These are phyloP conservation scores for Syncephalastrum contaminatum DNA, from an alignment of 371 early-diverging fungal genomes.

Conservation along the genomic window DNA sequence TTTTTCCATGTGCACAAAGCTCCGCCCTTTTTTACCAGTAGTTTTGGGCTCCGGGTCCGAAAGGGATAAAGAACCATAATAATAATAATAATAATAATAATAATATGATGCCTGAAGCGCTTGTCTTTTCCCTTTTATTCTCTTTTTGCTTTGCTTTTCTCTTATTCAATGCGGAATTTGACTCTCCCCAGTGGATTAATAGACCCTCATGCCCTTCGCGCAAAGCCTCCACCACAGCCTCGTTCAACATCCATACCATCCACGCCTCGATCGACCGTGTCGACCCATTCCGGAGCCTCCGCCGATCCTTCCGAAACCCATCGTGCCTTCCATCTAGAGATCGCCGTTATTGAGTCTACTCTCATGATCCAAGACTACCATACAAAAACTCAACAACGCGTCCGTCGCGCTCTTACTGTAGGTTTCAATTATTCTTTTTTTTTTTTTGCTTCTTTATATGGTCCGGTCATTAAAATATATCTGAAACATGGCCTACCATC, in stretches of 20 bases:
- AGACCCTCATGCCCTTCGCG: not conserved
- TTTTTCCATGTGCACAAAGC: not conserved
- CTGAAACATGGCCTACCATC: constrained; percentile 22
- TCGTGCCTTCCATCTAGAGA: constrained; percentile 20
- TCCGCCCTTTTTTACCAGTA: not conserved
- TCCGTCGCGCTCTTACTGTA: constrained; percentile 28
- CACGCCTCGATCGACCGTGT: not conserved
- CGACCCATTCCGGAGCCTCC: not conserved
- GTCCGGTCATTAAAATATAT: constrained; percentile 18
- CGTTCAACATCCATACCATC: not conserved
- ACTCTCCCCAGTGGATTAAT: not conserved
- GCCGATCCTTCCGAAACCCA: not conserved
- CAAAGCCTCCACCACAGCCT: constrained; percentile 1
- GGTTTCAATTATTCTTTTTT: not conserved
- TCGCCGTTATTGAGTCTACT: constrained; percentile 34
- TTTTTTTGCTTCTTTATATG: no score
- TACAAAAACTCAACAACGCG: constrained; percentile 18
- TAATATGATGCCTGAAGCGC: not conserved
- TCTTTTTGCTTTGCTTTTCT: not conserved
- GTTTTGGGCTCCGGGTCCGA: not conserved
- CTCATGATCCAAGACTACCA: constrained; percentile 26
- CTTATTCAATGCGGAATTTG: constrained; percentile 1
- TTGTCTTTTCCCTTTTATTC: no score
- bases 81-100: not conserved
- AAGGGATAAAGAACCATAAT: not conserved